A percentile compares a stretch with the other conserved stretches of the same genome.
phyloP scores from a whole-genome alignment of 2,329 filamentous ascomycete species.

The Venturia effusa region DNA sequence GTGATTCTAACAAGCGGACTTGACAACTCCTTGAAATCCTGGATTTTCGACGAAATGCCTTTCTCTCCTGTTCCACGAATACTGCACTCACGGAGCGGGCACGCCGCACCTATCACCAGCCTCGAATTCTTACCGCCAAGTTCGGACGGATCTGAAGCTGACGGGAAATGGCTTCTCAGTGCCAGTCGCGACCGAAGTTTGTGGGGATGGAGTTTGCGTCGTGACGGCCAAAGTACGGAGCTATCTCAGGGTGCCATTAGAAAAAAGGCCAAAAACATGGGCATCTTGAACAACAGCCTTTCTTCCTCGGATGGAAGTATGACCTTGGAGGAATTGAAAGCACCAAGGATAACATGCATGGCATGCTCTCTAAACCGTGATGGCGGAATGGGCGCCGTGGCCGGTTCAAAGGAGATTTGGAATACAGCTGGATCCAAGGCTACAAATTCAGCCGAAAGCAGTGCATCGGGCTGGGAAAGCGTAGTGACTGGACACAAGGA shows the following conservation, averaged over 20 bases:
- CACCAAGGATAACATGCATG: conserved; percentile 83
- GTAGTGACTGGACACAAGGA: conserved; percentile 85
- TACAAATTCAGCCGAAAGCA: conserved; percentile 59
- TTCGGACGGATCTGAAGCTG: conserved; percentile 78
- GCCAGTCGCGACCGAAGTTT: conserved; percentile 81
- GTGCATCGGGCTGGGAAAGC: conserved; percentile 91
- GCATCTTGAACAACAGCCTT: conserved; percentile 51
- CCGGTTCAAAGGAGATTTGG: conserved; percentile 73
- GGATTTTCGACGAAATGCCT: conserved; percentile 90
- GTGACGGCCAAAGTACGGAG: conserved; percentile 88
- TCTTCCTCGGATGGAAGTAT: conserved; percentile 50
- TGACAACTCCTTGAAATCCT: conserved; percentile 89
- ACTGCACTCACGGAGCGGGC: conserved; percentile 76
- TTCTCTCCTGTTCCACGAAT: conserved; percentile 80
- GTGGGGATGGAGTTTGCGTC: conserved; percentile 92
- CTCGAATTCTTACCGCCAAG: conserved; percentile 78
- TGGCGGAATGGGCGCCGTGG: conserved; percentile 79
- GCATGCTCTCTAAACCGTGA: conserved; percentile 89
- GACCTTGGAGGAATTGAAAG: conserved; percentile 65
- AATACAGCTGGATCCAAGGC: conserved; percentile 56
- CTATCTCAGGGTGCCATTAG: conserved; percentile 83
- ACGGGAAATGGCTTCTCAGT: conserved; percentile 89
- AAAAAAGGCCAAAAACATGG: conserved; percentile 80
- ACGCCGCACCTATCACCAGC: conserved; percentile 74
- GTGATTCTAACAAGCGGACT: conserved; percentile 82